These are phyloP conservation scores for Syzygium aqueum DNA, from an alignment of 345 rosid genomes.

Conservation along the genomic window DNA sequence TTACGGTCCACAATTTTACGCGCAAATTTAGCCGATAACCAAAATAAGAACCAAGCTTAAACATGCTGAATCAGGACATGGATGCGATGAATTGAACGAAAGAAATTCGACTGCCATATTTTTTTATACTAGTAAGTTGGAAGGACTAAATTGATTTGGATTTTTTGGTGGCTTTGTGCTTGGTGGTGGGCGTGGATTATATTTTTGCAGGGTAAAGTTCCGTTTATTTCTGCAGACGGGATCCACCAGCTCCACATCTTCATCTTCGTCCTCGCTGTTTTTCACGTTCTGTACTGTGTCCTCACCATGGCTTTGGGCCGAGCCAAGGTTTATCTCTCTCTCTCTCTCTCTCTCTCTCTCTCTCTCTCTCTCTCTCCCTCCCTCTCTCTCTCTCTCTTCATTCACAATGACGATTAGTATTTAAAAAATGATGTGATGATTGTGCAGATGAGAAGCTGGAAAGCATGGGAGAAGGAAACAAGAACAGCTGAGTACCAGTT, in stretches of 20 bases:
- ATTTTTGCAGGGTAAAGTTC: conserved; percentile 58
- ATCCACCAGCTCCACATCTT: conserved; percentile 89
- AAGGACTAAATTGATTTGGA: not conserved
- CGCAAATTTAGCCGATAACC: not conserved
- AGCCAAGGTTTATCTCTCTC: conserved; percentile 40
- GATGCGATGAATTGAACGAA: not conserved
- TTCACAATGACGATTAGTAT: not conserved
- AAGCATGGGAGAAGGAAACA: conserved; percentile 83
- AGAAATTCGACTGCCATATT: not conserved
- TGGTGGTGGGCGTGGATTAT: not conserved
- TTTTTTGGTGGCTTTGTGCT: not conserved
- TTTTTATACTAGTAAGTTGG: not conserved
- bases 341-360: not conserved
- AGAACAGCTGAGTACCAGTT: conserved; percentile 76
- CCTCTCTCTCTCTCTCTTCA: too few species aligned
- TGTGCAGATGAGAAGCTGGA: conserved; percentile 83
- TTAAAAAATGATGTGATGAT: not conserved
- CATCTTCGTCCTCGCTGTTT: conserved; percentile 77
- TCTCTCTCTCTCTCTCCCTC: not conserved
- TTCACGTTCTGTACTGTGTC: conserved; percentile 71
- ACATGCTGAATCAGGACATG: not conserved
- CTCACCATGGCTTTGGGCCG: conserved; percentile 63
- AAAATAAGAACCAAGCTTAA: not conserved
- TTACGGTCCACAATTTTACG: too few species aligned
- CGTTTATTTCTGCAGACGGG: conserved; percentile 75